Conservation (phyloP, 106 monocot genomes). For the Phalaenopsis equestris region DNA sequence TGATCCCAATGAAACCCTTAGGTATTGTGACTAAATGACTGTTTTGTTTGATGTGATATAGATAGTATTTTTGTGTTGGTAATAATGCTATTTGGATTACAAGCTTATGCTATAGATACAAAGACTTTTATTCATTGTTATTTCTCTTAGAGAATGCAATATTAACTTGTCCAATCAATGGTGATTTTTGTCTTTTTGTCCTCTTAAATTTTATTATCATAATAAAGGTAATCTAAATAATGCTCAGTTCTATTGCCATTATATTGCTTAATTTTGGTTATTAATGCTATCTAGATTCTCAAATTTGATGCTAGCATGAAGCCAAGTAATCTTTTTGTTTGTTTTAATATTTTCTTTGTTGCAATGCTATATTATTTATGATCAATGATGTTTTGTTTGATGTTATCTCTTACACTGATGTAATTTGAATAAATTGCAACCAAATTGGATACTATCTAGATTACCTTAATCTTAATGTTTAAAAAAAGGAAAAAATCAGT, state of each 20-base stretch:
- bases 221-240: background rate
- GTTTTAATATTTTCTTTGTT: background rate
- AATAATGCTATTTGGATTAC: background rate
- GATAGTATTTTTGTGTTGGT: background rate
- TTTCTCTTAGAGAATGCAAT: background rate
- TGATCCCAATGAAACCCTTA: too few species aligned
- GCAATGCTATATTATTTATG: background rate
- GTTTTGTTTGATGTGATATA: background rate
- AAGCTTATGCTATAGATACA: background rate
- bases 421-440: background rate
- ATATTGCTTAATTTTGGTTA: background rate
- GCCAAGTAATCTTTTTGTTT: background rate
- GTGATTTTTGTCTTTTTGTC: background rate
- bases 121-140: too few species aligned
- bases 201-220: background rate
- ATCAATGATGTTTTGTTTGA: background rate
- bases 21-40: background rate
- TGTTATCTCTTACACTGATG: background rate
- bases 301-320: background rate
- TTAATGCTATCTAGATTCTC: background rate
- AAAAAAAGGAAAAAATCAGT: background rate
- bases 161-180: background rate
- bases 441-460: background rate
- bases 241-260: background rate
- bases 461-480: background rate